Percentiles rank a stretch among this genome's conserved stretches.
Conservation (phyloP, 331 rosid species). For the Erythrophleum ivorense region DNA sequence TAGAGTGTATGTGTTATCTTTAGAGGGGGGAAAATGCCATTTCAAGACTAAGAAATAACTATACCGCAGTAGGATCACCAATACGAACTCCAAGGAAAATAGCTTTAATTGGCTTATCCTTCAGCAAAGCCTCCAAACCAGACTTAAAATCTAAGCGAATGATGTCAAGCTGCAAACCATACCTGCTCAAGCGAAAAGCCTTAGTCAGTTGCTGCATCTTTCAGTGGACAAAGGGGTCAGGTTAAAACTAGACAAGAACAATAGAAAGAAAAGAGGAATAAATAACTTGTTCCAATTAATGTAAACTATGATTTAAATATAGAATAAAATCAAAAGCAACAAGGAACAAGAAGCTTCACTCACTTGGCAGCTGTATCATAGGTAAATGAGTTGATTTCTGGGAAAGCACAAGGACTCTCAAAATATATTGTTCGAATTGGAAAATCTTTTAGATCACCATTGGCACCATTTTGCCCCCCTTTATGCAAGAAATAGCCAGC, state of each 20-base stretch:
- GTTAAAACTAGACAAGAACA: not conserved
- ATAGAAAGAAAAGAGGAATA: not conserved
- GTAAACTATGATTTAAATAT: not conserved
- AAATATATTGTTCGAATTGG: slow-evolving; percentile 94
- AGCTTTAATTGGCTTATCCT: slow-evolving; percentile 81
- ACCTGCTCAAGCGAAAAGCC: slow-evolving; percentile 60
- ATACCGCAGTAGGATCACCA: slow-evolving; percentile 99
- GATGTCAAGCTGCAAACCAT: slow-evolving; percentile 88
- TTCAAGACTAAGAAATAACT: not conserved
- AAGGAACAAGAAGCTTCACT: slow-evolving; percentile 52
- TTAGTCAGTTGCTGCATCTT: slow-evolving; percentile 28
- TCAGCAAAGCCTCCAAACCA: slow-evolving; percentile 92
- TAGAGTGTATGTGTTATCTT: not conserved
- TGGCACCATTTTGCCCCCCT: slow-evolving; percentile 63
- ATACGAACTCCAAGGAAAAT: slow-evolving; percentile 98
- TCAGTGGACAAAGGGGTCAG: not conserved
- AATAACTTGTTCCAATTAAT: not conserved
- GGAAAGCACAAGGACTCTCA: slow-evolving; percentile 83
- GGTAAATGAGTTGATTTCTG: slow-evolving; percentile 93
- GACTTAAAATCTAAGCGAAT: slow-evolving; percentile 90
- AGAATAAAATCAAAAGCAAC: slow-evolving; percentile 1
- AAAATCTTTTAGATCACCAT: slow-evolving; percentile 62
- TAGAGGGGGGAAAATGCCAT: not conserved
- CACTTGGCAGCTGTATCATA: slow-evolving; percentile 76
- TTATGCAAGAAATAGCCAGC: slow-evolving; percentile 91